phyloP scores from a whole-genome alignment of 306 rosid genomes.

The Fragaria iinumae region DNA sequence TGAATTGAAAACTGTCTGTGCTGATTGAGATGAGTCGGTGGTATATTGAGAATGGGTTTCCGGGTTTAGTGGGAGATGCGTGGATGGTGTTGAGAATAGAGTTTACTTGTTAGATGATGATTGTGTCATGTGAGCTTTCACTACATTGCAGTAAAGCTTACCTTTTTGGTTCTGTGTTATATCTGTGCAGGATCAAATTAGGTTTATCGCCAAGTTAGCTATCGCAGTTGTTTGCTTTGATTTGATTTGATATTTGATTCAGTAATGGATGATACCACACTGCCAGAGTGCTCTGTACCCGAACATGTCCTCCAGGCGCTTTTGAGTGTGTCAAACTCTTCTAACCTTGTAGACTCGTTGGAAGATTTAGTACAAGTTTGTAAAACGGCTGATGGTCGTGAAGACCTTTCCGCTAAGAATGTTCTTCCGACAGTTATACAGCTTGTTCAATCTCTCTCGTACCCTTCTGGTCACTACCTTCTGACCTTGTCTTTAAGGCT shows the following conservation, averaged over 20 bases:
- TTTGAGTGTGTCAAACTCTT: conserved; percentile 40
- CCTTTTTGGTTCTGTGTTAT: not conserved
- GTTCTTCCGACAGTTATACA: conserved; percentile 41
- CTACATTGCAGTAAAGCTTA: not conserved
- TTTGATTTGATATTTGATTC: not conserved
- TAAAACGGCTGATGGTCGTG: conserved; percentile 46
- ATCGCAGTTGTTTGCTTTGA: not conserved
- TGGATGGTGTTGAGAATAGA: not conserved
- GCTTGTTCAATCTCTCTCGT: conserved; percentile 27
- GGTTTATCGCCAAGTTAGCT: not conserved
- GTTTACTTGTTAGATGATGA: not conserved
- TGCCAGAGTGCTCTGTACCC: conserved; percentile 34
- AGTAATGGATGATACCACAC: conserved; percentile 30
- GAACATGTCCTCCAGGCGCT: conserved; percentile 35
- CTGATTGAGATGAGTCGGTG: not conserved
- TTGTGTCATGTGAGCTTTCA: not conserved
- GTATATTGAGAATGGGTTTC: not conserved
- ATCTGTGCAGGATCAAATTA: not conserved
- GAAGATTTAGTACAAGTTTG: conserved; percentile 43
- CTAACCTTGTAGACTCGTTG: conserved; percentile 36
- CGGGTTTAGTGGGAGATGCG: not conserved
- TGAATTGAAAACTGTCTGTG: not conserved
- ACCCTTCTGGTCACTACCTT: conserved; percentile 21
- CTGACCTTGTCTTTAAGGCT: conserved; percentile 51
- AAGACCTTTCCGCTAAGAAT: conserved; percentile 40